Evolutionary conservation across 495 filamentous ascomycete genomes (phyloP), one percentile per base, ranked within the genome.

Genomic region (Podospora bellae-mahoneyi): DNA sequence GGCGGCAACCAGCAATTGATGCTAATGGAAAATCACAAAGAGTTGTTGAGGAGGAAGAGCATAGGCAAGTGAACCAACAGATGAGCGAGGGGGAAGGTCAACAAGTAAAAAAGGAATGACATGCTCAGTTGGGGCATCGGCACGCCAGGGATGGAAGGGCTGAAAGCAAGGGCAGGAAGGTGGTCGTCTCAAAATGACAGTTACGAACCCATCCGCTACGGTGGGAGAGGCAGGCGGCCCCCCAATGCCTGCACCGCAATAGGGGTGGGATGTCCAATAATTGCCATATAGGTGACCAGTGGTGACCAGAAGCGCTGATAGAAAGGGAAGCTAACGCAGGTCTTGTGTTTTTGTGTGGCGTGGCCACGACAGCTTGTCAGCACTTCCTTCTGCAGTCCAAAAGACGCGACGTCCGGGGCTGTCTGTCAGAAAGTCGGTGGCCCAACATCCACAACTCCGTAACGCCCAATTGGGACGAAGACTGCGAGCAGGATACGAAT

Each of bases 101-200:
- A 32, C 16, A 61, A 61, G 27, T 26, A 61, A 16, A 61, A 61
- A 61, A 61, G 34, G 27, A 28, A 19, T 6, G 30, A 16, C 61
- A 39, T 26, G 27, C 18, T 32, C 32, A 26, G 59, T 61, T 61
- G 39, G 59, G 59, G 61, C 56, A 15, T 28, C 15, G 32, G 61
- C 61, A 63, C 34, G 34, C 30, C 61, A 63, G 61, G 61, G 61
- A 63, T 63, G 32, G 30, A 48, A 63, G 30, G 59, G 39, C 39
- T 48, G 39, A 48, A 48, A 48, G 39, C 39, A 48, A 48, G 39
- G 39, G 13, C 39, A 48, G 39, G 39, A 48, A 48, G 39, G 39
- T 48, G 9, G 39, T 48, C 39, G 39, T 48, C 39, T 48, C 39
- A 48, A 48, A 48, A 48, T 48, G 13, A 10, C 39, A 48, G 39